Percentiles rank a stretch among this genome's conserved stretches.
These are phyloP conservation scores for Leccinum pellstonianum DNA, from an alignment of 768 basidiomycete genomes.

Conservation along the genomic window DNA sequence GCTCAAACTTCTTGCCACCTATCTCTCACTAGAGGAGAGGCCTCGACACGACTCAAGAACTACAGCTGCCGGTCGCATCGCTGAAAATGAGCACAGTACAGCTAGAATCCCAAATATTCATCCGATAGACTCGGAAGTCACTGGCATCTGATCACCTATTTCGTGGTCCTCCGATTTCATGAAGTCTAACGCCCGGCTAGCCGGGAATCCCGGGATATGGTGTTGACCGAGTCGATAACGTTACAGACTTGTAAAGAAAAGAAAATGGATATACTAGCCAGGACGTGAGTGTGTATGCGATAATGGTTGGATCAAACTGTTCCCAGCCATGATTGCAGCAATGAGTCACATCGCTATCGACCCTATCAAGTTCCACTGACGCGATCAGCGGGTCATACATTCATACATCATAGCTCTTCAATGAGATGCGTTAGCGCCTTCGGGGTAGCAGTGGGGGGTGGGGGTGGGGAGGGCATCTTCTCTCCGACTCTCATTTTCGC, in stretches of 20 bases:
- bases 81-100: not conserved
- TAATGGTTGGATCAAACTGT: not conserved
- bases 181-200: not conserved
- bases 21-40: not conserved
- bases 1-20: not conserved
- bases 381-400: not conserved
- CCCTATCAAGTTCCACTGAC: not conserved
- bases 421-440: not conserved
- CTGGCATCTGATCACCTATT: not conserved
- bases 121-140: not conserved
- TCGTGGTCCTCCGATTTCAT: not conserved
- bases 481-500: not conserved
- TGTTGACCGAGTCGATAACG: not conserved
- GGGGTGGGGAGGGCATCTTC: not conserved
- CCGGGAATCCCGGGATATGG: not conserved
- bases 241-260: not conserved
- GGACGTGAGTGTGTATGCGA: not conserved
- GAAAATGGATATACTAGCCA: not conserved
- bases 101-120: not conserved
- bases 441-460: not conserved
- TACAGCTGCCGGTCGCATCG: not conserved
- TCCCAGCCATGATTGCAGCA: not conserved
- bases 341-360: not conserved
- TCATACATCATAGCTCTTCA: not conserved
- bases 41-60: not conserved